Evolutionary conservation across 305 asterid genomes (phyloP).

Genomic region (Ilex paraguariensis): DNA sequence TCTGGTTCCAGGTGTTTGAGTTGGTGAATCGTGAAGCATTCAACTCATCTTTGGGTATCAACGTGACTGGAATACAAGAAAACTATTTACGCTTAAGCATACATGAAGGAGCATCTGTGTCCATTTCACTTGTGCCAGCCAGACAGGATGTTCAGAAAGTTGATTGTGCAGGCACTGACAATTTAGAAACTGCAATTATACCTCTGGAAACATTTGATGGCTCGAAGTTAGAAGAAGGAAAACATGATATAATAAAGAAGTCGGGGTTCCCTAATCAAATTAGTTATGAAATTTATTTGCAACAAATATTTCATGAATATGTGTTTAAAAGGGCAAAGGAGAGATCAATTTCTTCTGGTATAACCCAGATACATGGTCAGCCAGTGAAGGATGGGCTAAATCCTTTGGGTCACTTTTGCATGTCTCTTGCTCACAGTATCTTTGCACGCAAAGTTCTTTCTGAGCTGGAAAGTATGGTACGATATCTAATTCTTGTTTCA

Average conservation of each 20-base stretch:
- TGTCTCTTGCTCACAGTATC: slow-evolving; percentile 91
- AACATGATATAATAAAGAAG: slow-evolving; percentile 26
- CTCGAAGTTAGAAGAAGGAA: slow-evolving; percentile 37
- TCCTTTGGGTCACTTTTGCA: slow-evolving; percentile 83
- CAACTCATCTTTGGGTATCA: slow-evolving; percentile 52
- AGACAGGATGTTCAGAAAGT: slow-evolving; percentile 39
- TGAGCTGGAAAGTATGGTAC: slow-evolving; percentile 82
- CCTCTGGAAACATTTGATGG: slow-evolving; percentile 33
- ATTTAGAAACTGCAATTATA: slow-evolving; percentile 27
- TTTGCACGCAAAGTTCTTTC: slow-evolving; percentile 79
- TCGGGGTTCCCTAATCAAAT: slow-evolving; percentile 55
- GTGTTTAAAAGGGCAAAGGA: slow-evolving; percentile 76
- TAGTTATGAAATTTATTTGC: slow-evolving; percentile 75
- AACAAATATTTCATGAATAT: slow-evolving; percentile 82
- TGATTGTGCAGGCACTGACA: slow-evolving; percentile 21
- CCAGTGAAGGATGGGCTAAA: slow-evolving; percentile 51
- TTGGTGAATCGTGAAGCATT: slow-evolving; percentile 92
- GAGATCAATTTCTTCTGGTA: slow-evolving; percentile 39
- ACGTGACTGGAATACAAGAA: slow-evolving; percentile 82
- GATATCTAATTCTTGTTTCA: slow-evolving; percentile 12
- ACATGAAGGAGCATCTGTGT: slow-evolving; percentile 75
- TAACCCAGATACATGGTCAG: slow-evolving; percentile 45
- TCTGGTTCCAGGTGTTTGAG: slow-evolving; percentile 66
- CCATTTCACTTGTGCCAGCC: slow-evolving; percentile 66
- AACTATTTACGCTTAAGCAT: slow-evolving; percentile 64